Evolutionary conservation across 2,329 filamentous ascomycete genomes (phyloP).

Genomic region (Beauveria sp.): DNA sequence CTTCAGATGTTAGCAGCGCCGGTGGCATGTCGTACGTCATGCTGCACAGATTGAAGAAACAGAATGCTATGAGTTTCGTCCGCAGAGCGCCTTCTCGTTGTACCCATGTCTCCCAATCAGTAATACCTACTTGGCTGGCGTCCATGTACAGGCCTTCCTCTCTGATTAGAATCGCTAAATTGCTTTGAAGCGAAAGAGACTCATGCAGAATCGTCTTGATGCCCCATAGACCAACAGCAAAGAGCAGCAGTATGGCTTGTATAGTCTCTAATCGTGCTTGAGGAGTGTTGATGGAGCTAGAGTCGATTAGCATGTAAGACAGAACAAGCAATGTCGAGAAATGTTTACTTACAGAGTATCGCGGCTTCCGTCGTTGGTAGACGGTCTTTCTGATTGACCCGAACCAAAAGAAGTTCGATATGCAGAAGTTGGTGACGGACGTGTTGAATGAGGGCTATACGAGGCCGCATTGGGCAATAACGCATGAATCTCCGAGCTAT

Average conservation of each 20-base stretch:
- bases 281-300: conserved; percentile 50
- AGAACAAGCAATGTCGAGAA: background rate
- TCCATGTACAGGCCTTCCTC: conserved; percentile 49
- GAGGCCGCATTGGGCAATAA: conserved; percentile 49
- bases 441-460: conserved; percentile 53
- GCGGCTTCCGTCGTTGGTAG: conserved; percentile 50
- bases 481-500: conserved; percentile 50
- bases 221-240: conserved; percentile 54
- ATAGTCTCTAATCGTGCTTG: conserved; percentile 57
- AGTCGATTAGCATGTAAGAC: background rate
- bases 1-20: conserved; percentile 48
- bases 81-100: conserved; percentile 48
- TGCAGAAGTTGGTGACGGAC: conserved; percentile 49
- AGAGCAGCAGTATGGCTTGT: conserved; percentile 54
- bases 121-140: conserved; percentile 35
- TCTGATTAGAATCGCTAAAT: conserved; percentile 48
- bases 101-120: conserved; percentile 55
- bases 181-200: conserved; percentile 51
- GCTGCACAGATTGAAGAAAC: conserved; percentile 56
- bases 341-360: conserved; percentile 48
- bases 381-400: conserved; percentile 47
- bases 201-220: conserved; percentile 54
- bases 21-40: conserved; percentile 55
- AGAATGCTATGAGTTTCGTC: conserved; percentile 54
- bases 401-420: conserved; percentile 53